Evolutionary conservation across 495 filamentous ascomycete species (phyloP).

Genomic region (Darksidea phi): DNA sequence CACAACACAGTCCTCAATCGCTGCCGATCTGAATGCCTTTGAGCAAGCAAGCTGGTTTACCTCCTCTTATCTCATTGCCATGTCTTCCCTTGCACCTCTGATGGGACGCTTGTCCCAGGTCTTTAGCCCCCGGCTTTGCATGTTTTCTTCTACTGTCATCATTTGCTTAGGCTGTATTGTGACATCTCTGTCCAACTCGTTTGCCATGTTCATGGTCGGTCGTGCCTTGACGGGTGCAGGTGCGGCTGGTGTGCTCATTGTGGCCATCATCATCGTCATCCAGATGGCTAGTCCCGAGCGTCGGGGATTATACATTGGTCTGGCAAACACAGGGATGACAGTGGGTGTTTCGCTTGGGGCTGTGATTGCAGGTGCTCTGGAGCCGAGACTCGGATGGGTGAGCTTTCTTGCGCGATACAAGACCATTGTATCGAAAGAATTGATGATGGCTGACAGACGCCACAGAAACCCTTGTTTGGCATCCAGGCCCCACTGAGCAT

Average conservation of each 20-base stretch:
- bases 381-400: slow-evolving; percentile 67
- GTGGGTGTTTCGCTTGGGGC: slow-evolving; percentile 69
- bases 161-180: slow-evolving; percentile 63
- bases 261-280: slow-evolving; percentile 66
- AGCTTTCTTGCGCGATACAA: no score
- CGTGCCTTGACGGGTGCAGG: slow-evolving; percentile 64
- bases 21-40: slow-evolving; percentile 69
- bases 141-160: slow-evolving; percentile 55
- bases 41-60: slow-evolving; percentile 73
- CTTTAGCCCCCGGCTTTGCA: slow-evolving; percentile 62
- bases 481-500: slow-evolving; percentile 60
- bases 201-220: slow-evolving; percentile 64
- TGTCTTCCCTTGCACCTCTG: slow-evolving; percentile 65
- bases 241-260: slow-evolving; percentile 63
- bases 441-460: slow-evolving; percentile 7
- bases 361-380: slow-evolving; percentile 63
- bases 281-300: slow-evolving; percentile 62
- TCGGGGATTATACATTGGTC: slow-evolving; percentile 67
- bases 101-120: slow-evolving; percentile 65
- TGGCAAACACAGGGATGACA: slow-evolving; percentile 66
- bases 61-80: slow-evolving; percentile 68
- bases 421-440: no score
- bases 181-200: slow-evolving; percentile 55
- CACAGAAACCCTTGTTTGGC: slow-evolving; percentile 66
- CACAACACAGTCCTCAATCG: slow-evolving; percentile 71